Conservation (phyloP, 1,284 basidiomycete genomes). For the Microbotryomycetes sp. region DNA sequence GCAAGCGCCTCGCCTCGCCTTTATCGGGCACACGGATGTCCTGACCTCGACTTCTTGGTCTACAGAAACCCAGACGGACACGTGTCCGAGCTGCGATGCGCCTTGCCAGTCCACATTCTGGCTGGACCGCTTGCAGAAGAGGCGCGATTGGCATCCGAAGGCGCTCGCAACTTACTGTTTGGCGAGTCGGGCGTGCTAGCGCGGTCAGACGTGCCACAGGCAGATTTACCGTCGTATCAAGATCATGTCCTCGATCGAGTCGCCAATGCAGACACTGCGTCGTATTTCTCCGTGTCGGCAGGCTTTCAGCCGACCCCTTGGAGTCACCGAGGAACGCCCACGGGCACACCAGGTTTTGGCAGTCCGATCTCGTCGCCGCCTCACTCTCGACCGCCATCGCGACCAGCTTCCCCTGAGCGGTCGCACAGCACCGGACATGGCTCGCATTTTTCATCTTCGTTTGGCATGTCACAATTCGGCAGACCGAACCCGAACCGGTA, state of each 20-base stretch:
- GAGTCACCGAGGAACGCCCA: constrained; percentile 24
- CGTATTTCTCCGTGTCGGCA: constrained; percentile 17
- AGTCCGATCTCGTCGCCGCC: constrained; percentile 31
- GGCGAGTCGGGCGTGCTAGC: constrained; percentile 44
- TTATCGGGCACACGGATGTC: too few relatives aligned
- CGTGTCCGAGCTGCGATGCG: constrained; percentile 82
- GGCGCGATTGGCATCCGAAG: constrained; percentile 60
- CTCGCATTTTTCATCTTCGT: constrained; percentile 11
- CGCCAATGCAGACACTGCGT: constrained; percentile 65
- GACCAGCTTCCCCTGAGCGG: constrained; percentile 32
- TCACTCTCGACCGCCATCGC: constrained; percentile 41
- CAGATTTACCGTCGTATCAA: constrained; percentile 75
- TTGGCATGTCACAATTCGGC: constrained; percentile 11
- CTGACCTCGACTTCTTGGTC: neutral
- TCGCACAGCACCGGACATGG: constrained; percentile 8
- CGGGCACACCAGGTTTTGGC: constrained; percentile 24
- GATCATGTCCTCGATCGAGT: constrained; percentile 84
- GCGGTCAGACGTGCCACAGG: constrained; percentile 52
- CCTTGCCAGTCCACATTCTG: constrained; percentile 75
- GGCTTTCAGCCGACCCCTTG: constrained; percentile 32
- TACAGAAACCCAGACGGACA: constrained; percentile 40
- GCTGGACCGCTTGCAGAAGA: constrained; percentile 66
- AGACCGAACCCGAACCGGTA: constrained; percentile 18
- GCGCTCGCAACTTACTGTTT: constrained; percentile 62
- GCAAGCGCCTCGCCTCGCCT: constrained; percentile 37